Evolutionary conservation across 768 basidiomycete genomes (phyloP).

Genomic region (Russula sp.): DNA sequence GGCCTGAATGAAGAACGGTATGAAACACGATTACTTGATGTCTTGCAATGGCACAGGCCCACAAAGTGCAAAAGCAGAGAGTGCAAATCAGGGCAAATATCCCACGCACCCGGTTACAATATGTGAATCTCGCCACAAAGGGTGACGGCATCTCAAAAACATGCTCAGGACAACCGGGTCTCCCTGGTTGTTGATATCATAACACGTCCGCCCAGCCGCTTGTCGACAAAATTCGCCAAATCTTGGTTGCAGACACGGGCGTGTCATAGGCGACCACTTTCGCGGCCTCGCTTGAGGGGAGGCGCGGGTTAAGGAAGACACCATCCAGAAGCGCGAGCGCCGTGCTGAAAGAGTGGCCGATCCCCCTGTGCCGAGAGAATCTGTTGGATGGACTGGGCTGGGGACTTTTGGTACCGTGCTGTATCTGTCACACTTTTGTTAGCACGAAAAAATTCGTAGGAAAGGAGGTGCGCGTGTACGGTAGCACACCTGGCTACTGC

Average conservation of each 20-base stretch:
- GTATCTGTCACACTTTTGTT: too few relatives aligned
- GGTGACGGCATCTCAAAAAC: constrained; percentile 44
- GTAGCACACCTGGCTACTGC: constrained; percentile 40
- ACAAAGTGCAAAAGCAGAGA: neutral
- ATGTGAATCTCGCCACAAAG: constrained; percentile 35
- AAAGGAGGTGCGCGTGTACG: too few relatives aligned
- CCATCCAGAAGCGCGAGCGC: constrained; percentile 28
- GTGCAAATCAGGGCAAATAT: constrained; percentile 43
- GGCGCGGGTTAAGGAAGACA: constrained; percentile 25
- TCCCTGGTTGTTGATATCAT: constrained; percentile 2
- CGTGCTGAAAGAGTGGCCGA: constrained; percentile 23
- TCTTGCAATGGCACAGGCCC: neutral
- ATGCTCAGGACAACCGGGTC: constrained; percentile 34
- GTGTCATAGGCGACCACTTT: constrained; percentile 25
- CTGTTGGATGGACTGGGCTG: too few relatives aligned
- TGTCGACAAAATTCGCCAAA: constrained; percentile 11
- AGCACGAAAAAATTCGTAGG: neutral
- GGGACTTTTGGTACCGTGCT: too few relatives aligned
- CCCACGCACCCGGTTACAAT: constrained; percentile 45
- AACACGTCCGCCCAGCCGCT: neutral
- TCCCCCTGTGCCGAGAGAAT: neutral
- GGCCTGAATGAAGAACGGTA: constrained; percentile 34
- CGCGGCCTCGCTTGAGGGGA: constrained; percentile 17
- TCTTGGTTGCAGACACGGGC: constrained; percentile 24
- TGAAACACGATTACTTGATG: neutral